A percentile compares a stretch with the other conserved stretches of the same genome.
Conservation (phyloP, 176 grass and related monocot species). For the Chloris gayana region DNA sequence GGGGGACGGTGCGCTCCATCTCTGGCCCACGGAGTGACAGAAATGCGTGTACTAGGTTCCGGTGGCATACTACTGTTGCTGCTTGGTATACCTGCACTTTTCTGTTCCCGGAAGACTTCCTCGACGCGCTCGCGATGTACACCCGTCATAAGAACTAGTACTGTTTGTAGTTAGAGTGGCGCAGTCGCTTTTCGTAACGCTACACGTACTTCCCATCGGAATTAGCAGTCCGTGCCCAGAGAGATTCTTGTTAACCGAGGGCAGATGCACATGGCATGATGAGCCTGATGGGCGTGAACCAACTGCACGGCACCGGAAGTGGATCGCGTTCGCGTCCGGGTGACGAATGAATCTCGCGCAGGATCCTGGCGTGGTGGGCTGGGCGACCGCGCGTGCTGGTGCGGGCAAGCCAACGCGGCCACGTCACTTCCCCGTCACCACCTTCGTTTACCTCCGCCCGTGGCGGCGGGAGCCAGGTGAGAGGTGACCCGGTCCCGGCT, state of each 20-base stretch:
- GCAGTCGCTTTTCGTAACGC: neutral
- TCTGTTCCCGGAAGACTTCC: neutral
- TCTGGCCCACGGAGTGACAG: neutral
- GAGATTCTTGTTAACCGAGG: neutral
- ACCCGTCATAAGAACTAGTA: neutral
- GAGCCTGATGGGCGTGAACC: neutral
- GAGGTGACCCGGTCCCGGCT: neutral
- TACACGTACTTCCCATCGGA: neutral
- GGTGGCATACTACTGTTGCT: neutral
- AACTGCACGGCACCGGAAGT: neutral
- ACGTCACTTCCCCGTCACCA: slow-evolving; percentile 25
- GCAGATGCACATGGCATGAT: too few species aligned
- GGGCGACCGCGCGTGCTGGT: neutral
- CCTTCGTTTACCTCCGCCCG: neutral
- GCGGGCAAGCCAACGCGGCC: neutral
- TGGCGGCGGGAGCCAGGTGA: slow-evolving; percentile 19
- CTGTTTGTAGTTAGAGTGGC: neutral
- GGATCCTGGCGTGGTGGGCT: slow-evolving; percentile 10
- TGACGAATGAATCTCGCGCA: slow-evolving; percentile 29
- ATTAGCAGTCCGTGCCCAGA: neutral
- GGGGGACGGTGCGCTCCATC: neutral
- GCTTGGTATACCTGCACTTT: neutral
- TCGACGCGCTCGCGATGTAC: neutral
- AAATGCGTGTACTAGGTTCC: neutral
- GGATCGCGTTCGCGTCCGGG: neutral